phyloP scores from a whole-genome alignment of 2,329 filamentous ascomycete species.

The Pleoardoris graminearum region DNA sequence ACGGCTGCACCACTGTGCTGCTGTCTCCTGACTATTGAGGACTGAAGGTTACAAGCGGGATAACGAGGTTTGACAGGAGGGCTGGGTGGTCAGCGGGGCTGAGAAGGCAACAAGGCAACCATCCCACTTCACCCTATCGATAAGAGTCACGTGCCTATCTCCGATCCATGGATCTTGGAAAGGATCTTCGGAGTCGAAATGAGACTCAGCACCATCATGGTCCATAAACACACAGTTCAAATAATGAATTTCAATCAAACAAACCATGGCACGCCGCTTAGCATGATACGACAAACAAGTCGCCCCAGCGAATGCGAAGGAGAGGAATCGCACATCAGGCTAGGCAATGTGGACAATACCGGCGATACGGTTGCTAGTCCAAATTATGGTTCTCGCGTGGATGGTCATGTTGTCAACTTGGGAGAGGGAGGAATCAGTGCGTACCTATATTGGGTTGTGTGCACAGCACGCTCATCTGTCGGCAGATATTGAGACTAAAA shows the following conservation, averaged over 20 bases:
- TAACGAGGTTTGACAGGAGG: not conserved
- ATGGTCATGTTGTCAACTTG: not conserved
- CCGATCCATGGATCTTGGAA: too few species aligned
- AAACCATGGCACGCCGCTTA: too few species aligned
- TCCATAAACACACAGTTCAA: too few species aligned
- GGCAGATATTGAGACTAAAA: not conserved
- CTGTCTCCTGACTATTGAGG: not conserved
- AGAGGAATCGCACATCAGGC: not conserved
- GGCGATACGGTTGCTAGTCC: constrained; percentile 1
- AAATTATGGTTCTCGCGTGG: not conserved
- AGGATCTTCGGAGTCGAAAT: too few species aligned
- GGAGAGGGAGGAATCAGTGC: not conserved
- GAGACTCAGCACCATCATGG: too few species aligned
- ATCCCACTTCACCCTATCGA: not conserved
- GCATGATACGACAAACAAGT: not conserved
- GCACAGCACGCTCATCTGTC: not conserved
- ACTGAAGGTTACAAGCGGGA: too few species aligned
- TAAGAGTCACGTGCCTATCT: not conserved
- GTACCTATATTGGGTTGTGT: not conserved
- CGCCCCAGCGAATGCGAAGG: not conserved
- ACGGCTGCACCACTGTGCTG: not conserved
- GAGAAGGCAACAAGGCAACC: not conserved
- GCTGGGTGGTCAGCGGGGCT: not conserved
- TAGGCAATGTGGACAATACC: not conserved
- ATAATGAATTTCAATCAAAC: too few species aligned